Evolutionary conservation across 345 rosid genomes (phyloP).

Genomic region (Boechera divaricarpa): DNA sequence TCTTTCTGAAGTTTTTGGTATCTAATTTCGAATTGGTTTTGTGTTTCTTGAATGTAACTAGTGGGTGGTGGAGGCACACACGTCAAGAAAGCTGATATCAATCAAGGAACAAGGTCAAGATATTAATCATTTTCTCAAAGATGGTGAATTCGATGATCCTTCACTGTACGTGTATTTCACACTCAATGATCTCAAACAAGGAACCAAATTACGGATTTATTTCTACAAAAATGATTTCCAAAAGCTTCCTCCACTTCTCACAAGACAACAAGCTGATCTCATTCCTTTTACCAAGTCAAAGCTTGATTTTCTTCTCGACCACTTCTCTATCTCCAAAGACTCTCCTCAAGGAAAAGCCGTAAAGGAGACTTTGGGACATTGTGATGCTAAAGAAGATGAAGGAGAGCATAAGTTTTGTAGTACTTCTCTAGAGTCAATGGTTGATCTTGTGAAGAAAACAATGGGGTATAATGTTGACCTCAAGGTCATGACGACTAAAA

Average conservation of each 20-base stretch:
- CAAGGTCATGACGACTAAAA: slow-evolving; percentile 51
- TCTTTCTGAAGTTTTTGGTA: background rate
- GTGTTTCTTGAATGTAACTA: background rate
- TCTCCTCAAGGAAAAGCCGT: slow-evolving; percentile 78
- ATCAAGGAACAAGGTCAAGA: slow-evolving; percentile 35
- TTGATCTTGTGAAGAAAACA: slow-evolving; percentile 51
- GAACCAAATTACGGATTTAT: slow-evolving; percentile 51
- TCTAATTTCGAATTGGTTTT: slow-evolving; percentile 1
- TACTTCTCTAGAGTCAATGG: slow-evolving; percentile 74
- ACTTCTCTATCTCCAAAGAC: slow-evolving; percentile 58
- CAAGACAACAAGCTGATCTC: slow-evolving; percentile 62
- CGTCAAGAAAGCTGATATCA: slow-evolving; percentile 35
- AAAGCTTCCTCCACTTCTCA: slow-evolving; percentile 55
- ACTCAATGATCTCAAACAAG: slow-evolving; percentile 51
- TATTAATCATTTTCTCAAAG: slow-evolving; percentile 26
- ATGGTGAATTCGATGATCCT: slow-evolving; percentile 51
- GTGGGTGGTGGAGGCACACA: slow-evolving; percentile 43
- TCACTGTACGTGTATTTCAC: slow-evolving; percentile 57
- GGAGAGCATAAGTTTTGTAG: slow-evolving; percentile 66
- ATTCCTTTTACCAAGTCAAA: slow-evolving; percentile 65
- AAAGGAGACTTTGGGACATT: slow-evolving; percentile 57
- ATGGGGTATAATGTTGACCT: slow-evolving; percentile 50
- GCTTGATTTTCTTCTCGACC: slow-evolving; percentile 56
- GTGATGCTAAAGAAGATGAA: slow-evolving; percentile 52
- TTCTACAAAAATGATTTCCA: slow-evolving; percentile 50